Base-by-base conservation (phyloP, 108 stramenopile genomes). In the Discostella pseudostelligera region DNA sequence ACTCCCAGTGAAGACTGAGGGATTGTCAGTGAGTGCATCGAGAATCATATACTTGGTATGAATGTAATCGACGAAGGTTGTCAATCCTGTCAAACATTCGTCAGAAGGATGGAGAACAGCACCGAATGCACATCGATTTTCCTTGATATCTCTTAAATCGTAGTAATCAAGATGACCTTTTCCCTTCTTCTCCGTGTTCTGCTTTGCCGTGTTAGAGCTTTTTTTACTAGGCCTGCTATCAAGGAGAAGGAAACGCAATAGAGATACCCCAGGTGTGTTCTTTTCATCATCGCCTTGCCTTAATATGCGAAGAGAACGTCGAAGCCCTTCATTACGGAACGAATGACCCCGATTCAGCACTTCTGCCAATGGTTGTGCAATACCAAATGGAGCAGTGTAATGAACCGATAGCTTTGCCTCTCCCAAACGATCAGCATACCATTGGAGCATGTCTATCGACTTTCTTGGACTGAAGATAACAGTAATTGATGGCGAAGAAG, bases 401-500 rank as follows among this genome's bases (percentile, higher is more conserved):
- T 69, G 68, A 24, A 69, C 68, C 28, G 46, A 67, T 10, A 3
- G 14, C 8, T 17, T 39, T 44, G 75, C 75, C 13, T 50, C 63
- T 42, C 56, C 39, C 58, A 76, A 59, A 17, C 56, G 49, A 44
- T 76, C 63, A 24, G 75, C 75, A 36, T 76, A 76, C 56, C 59
- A 76, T 45, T 69, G 29, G 25, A 76, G 58, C 58, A 76, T 69
- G 28, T 20, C 43, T 10, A 56, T 51, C 8, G 75, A 53, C 20
- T 69, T 69, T 19, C 75, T 60, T 21, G 75, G 75, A 50, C 75
- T 76, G 32, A 76, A 76, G 37, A 76, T 62, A 14, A 64, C 62
- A 25, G 39, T 40, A 12, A 69, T 69, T 16, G 62, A 51, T n/a
- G 54, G 56, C 16, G 62, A 48, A 14, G 22, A 0, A 26, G 35